Percentiles rank a stretch among this genome's conserved stretches.
These are phyloP conservation scores for Phytopythium aichiense DNA, from an alignment of 352 stramenopile genomes.

Conservation along the genomic window DNA sequence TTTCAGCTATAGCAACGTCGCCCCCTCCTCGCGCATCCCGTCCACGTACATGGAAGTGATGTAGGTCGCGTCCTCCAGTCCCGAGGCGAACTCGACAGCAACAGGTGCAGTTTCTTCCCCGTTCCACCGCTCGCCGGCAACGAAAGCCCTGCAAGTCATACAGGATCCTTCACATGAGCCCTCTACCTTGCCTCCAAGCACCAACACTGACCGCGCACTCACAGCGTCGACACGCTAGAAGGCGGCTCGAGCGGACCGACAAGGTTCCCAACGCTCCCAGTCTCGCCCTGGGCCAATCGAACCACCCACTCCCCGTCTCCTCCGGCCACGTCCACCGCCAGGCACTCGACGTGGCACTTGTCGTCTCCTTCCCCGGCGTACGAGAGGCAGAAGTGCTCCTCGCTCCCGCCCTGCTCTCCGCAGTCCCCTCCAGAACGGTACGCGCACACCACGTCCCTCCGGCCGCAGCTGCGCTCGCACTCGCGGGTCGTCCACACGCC, in stretches of 20 bases:
- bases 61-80: neutral
- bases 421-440: neutral
- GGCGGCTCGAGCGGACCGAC: neutral
- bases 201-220: neutral
- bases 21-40: neutral
- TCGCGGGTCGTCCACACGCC: neutral
- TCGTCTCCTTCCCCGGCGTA: neutral
- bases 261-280: neutral
- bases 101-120: neutral
- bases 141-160: neutral
- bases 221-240: neutral
- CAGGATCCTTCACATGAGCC: neutral
- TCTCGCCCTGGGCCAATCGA: neutral
- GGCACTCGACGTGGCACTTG: constrained; percentile 9
- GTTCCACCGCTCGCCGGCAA: neutral
- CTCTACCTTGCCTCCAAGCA: neutral
- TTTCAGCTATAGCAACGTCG: neutral
- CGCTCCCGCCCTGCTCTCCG: neutral
- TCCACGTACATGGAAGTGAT: constrained; percentile 4
- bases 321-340: neutral
- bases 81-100: neutral
- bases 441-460: neutral
- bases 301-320: neutral
- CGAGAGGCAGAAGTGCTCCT: constrained; percentile 2
- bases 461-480: constrained; percentile 3